phyloP scores from a whole-genome alignment of 139 green algal genomes.

The Deuterostichococcus epilithicus region DNA sequence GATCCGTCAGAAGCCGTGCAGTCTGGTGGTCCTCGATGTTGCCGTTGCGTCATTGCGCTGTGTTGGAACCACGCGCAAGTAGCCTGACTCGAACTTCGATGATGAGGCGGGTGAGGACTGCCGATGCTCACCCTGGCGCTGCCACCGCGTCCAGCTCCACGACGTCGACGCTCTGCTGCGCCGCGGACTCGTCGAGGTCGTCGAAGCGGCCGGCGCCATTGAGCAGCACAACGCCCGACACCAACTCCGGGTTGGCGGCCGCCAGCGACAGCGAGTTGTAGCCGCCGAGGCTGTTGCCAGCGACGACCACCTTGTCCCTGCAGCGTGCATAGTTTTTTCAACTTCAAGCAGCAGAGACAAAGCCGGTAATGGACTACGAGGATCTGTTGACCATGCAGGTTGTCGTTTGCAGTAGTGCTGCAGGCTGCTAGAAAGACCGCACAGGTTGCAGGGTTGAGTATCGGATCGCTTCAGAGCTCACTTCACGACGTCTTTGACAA shows the following conservation, averaged over 20 bases:
- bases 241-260: slow-evolving; percentile 41
- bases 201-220: slow-evolving; percentile 66
- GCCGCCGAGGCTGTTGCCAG: slow-evolving; percentile 72
- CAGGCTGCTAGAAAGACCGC: too few species aligned
- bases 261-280: slow-evolving; percentile 59
- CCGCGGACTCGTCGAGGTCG: slow-evolving; percentile 26
- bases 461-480: not conserved
- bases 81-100: too few species aligned
- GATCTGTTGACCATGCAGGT: too few species aligned
- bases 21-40: too few species aligned
- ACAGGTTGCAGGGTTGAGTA: too few species aligned
- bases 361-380: too few species aligned
- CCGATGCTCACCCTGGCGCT: not conserved
- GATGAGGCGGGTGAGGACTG: too few species aligned
- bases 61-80: too few species aligned
- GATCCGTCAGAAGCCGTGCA: too few species aligned
- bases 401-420: too few species aligned
- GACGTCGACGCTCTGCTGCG: slow-evolving; percentile 8
- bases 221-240: slow-evolving; percentile 60
- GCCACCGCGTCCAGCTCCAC: not conserved
- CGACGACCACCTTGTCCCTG: slow-evolving; percentile 32
- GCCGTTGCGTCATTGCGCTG: too few species aligned
- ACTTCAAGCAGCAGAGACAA: too few species aligned
- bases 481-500: not conserved
- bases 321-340: not conserved